Evolutionary conservation across 495 filamentous ascomycete species (phyloP).

Genomic region (Pyronema omphalodes): DNA sequence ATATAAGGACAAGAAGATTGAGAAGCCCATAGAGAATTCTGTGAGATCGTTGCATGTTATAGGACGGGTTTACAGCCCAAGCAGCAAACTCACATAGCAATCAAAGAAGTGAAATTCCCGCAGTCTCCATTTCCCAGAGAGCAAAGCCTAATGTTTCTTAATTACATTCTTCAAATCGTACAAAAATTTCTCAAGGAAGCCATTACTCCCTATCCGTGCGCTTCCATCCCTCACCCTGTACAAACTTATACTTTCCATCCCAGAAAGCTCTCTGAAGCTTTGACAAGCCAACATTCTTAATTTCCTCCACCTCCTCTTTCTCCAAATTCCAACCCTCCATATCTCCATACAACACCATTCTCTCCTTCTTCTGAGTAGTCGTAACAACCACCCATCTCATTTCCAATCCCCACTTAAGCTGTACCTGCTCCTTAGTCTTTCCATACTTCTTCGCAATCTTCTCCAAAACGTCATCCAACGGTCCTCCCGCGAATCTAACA

Average conservation of each 20-base stretch:
- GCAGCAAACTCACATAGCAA: no score
- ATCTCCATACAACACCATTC: slow-evolving; percentile 30
- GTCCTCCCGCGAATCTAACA: slow-evolving; percentile 43
- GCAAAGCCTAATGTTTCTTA: no score
- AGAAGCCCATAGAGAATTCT: no score
- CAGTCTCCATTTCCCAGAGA: no score
- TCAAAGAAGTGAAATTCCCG: no score
- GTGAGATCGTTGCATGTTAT: no score
- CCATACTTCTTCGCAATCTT: slow-evolving; percentile 24
- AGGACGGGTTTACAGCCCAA: no score
- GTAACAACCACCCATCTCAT: slow-evolving; percentile 49
- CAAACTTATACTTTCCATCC: slow-evolving; percentile 32
- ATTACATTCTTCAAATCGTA: no score
- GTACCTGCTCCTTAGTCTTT: slow-evolving; percentile 24
- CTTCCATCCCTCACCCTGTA: no score
- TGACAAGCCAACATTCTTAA: slow-evolving; percentile 44
- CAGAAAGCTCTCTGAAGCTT: slow-evolving; percentile 50
- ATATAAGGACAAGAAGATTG: no score
- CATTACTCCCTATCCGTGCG: no score
- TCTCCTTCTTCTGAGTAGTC: slow-evolving; percentile 41
- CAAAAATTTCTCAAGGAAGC: no score
- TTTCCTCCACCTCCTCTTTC: slow-evolving; percentile 40
- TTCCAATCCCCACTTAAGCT: slow-evolving; percentile 32
- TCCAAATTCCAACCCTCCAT: slow-evolving; percentile 38
- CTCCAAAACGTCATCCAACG: slow-evolving; percentile 35